phyloP scores from a whole-genome alignment of 176 grass and related monocot species.

The Zoysia pacifica region DNA sequence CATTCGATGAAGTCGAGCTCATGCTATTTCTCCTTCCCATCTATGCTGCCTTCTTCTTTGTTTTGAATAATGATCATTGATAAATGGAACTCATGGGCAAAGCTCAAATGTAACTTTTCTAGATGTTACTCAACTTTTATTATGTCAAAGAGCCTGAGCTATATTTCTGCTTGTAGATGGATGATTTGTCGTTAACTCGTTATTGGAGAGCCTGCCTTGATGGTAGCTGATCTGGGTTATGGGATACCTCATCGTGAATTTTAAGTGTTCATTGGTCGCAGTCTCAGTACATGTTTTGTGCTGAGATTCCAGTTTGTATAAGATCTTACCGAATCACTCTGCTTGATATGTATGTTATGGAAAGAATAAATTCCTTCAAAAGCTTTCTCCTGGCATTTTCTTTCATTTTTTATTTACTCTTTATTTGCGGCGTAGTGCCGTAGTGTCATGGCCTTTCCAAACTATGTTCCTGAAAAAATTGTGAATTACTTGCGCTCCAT shows the following conservation, averaged over 20 bases:
- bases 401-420: no score
- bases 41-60: background rate
- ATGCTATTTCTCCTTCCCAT: slow-evolving; percentile 38
- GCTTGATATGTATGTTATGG: background rate
- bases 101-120: no score
- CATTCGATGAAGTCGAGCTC: slow-evolving; percentile 52
- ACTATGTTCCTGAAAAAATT: no score
- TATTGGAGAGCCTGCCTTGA: slow-evolving; percentile 41
- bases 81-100: no score
- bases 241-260: background rate
- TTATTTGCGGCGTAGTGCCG: no score
- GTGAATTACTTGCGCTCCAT: no score
- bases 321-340: background rate
- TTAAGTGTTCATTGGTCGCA: background rate
- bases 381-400: background rate
- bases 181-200: slow-evolving; percentile 53
- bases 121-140: slow-evolving; percentile 12
- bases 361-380: slow-evolving; percentile 25
- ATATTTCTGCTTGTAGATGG: slow-evolving; percentile 86
- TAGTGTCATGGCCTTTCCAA: no score
- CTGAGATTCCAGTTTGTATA: slow-evolving; percentile 18
- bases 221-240: slow-evolving; percentile 42
- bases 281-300: slow-evolving; percentile 34
- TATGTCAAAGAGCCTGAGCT: slow-evolving; percentile 38
- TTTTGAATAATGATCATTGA: no score